Base-by-base conservation (phyloP, 2,329 filamentous ascomycete species). In the Alternaria sp. region DNA sequence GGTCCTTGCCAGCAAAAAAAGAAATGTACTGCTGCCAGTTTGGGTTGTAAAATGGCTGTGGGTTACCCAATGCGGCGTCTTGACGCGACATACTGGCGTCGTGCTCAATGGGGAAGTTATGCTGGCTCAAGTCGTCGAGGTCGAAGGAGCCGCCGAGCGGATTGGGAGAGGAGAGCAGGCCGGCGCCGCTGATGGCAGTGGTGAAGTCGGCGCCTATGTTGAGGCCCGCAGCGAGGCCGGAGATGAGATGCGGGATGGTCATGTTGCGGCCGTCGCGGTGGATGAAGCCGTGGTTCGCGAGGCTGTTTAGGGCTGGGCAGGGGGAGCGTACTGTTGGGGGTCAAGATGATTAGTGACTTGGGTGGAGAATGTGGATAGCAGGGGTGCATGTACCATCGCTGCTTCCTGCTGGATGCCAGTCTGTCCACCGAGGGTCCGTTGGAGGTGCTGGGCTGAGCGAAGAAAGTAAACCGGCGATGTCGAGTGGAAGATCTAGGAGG, bases 31-130 rank as follows among this genome's bases (percentile, higher is more conserved):
- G 63, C 20, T 62, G 46, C 63, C 63, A 69, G 4, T 54, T 64
- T 0, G 51, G 53, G 3, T 57, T 18, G 28, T 46, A 24, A 7
- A 69, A 69, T 0, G 54, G 46, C 26, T 58, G 53, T 3, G 39
- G 36, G n/a, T 62, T 62, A 3, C 66, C 66, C 4, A 69, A 48
- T 9, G 59, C 61, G 6, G 65, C 67, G 5, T 68, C 67, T 24
- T 57, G 61, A 6, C 67, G 63, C 4, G 65, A 68, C 8, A 69
- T 63, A 12, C 52, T 59, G 6, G 65, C 67, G 53, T 69, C 67
- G 49, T 69, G 67, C 44, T 69, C 67, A 41, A 67, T 69, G 36
- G 67, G 65, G 43, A 67, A 67, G 42, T 69, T 69, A 48, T 69
- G 66, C 57, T 47, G 42, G 42, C 53, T 54, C 4, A 69, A 22